Base-by-base conservation (phyloP, 805 yeast genomes). In the Debaryomyces castellii region DNA sequence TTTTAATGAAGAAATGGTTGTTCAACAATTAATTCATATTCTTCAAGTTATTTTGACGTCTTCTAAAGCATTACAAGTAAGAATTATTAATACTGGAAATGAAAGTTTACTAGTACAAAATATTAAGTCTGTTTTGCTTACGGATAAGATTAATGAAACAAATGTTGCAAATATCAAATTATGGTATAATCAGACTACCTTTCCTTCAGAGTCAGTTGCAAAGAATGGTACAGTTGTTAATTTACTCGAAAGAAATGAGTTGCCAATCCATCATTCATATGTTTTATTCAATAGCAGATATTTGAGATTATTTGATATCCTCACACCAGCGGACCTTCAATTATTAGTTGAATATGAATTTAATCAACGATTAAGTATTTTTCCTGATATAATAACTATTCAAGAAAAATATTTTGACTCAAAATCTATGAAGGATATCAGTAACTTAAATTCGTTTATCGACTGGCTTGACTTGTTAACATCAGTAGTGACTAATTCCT, bases 251-350 rank as follows among this genome's bases (percentile, higher is more conserved):
- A 30, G 46, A 2, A 62, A 65, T 44, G 60, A 57, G 5, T 53
- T 77, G 5, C 64, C 71, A 1, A 53, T 62, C 24, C 60, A 64
- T 8, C 62, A 59, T 22, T 57, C 73, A 1, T 76, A 74, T 45
- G 39, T 83, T 7, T 55, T 80, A 7, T 52, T 81, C 20, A 82
- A 82, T 54, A 86, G 89, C 11, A 73, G 89, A 58, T 61, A 67
- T 75, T 44, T 73, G 59, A 52, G 66, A 66, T 24, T 67, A 48
- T 45, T 51, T 39, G n/a, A 58, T 44, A 37, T 63, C 43, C 51
- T 57, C 46, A 3, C 54, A 52, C 16, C 38, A 2, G 46, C 51
- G 0, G 69, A 71, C 3, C 54, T 81, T 30, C 63, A 64, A 8
- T 58, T 62, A 17, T 59, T 83, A 2, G 50, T 76, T 1, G 69